Evolutionary conservation across 768 basidiomycete species (phyloP), one percentile per base, ranked within the genome.

Genomic region (Xerocomus potaroensis): DNA sequence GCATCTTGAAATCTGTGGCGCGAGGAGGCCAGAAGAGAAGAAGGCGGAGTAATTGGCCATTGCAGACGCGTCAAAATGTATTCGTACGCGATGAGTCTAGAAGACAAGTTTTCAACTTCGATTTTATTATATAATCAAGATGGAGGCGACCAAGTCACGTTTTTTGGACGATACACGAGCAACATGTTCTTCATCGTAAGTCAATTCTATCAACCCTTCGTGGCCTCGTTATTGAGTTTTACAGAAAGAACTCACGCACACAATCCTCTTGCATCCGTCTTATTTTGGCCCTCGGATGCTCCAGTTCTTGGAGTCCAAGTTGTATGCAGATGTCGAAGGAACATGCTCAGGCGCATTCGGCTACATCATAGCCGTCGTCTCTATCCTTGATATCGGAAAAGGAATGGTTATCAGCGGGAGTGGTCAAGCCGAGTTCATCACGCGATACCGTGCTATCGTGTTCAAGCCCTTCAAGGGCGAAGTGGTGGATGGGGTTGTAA

Each of bases 401-500:
- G 94, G 93, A 8, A 89, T 91, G 78, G 87, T 97, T 12, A 71
- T 95, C 37, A 81, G 86, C 45, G 91, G 91, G 8, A 92, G 85
- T 27, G 95, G 93, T 1, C 91, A 95, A 69, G 96, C 96, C 5
- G 91, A 97, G 70, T 99, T 99, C 67, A 78, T 91, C 53, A 91
- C 92, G 18, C 76, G 87, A 45, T 99, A 98, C 69, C 83, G 87
- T 22, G 96, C 96, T 6, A 92, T 99, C 54, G 95, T 99, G 16
- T 97, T 96, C 79, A 94, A 97, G 68, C 96, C 96, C n/a, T 98
- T 98, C 78, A 96, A 97, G 67, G 94, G 93, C 9, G 95, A 99
- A 64, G 95, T 97, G 4, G 89, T 99, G 15, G 96, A 99, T 64
- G 95, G 92, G 0, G 84, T 93, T 3, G 95, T 99, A 15, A 87